Conservation (phyloP, 228 moss, liverwort and hornwort genomes). For the Sphagnum fallax region DNA sequence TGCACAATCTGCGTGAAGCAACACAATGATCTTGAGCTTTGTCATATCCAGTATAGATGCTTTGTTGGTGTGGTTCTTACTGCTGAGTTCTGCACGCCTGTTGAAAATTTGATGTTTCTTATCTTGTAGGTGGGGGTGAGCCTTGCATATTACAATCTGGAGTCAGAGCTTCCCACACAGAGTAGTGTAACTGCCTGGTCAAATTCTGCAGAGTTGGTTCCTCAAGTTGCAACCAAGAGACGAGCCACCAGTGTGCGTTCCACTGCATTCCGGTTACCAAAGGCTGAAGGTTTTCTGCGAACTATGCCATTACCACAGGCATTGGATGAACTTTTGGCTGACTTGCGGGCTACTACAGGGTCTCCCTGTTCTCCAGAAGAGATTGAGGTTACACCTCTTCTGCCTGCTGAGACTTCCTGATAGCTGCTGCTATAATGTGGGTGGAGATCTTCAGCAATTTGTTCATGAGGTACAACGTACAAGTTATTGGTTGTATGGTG, state of each 20-base stretch:
- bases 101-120: no score
- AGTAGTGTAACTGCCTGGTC: constrained; percentile 68
- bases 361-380: no score
- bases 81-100: no score
- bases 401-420: no score
- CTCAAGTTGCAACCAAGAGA: constrained; percentile 23
- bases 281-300: constrained; percentile 59
- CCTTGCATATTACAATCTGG: constrained; percentile 64
- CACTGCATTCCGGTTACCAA: constrained; percentile 46
- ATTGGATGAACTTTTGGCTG: constrained; percentile 45
- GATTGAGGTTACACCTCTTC: no score
- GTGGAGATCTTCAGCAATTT: no score
- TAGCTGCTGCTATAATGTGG: no score
- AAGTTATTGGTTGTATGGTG: no score
- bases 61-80: no score
- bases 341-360: constrained; percentile 44
- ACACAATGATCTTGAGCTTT: not conserved
- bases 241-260: constrained; percentile 22
- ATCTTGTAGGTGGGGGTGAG: constrained; percentile 51
- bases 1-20: no score
- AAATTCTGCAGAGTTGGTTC: constrained; percentile 29
- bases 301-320: constrained; percentile 52
- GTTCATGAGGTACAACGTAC: no score
- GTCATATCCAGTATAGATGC: no score
- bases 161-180: constrained; percentile 75